phyloP scores from a whole-genome alignment of 192 early-diverging fungal genomes.

The Rhizophlyctis rosea region DNA sequence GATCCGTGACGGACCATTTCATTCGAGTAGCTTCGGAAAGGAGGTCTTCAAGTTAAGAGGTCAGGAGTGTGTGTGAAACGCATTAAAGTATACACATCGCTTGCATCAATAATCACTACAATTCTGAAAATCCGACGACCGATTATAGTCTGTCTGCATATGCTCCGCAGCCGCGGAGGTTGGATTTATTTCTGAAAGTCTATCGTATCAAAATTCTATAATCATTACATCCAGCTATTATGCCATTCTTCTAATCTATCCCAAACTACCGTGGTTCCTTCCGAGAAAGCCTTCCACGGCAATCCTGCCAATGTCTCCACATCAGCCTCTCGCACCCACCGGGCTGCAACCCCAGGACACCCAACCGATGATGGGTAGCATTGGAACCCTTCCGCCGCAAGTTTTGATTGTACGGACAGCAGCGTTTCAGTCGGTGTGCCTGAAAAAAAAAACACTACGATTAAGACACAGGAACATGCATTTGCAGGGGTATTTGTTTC shows the following conservation, averaged over 20 bases:
- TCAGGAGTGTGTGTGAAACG: no score
- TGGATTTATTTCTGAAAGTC: no score
- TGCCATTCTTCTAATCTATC: not conserved
- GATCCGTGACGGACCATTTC: no score
- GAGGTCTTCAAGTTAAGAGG: no score
- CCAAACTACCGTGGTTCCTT: not conserved
- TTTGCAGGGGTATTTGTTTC: not conserved
- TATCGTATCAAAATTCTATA: no score
- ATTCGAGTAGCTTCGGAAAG: no score
- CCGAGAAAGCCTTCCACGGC: not conserved
- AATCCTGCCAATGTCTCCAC: not conserved
- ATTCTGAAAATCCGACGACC: no score
- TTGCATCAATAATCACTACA: no score
- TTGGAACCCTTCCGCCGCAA: slow-evolving; percentile 60
- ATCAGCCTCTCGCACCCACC: not conserved
- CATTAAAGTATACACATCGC: no score
- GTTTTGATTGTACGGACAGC: slow-evolving; percentile 38
- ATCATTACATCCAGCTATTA: no score
- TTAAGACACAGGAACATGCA: not conserved
- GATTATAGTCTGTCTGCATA: no score
- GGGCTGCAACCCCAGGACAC: slow-evolving; percentile 12
- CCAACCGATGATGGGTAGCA: slow-evolving; percentile 72
- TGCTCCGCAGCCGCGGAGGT: no score
- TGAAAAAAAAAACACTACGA: not conserved
- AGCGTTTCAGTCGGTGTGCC: slow-evolving; percentile 28